A percentile compares a stretch with the other conserved stretches of the same genome.
phyloP scores from a whole-genome alignment of 2,329 filamentous ascomycete genomes.

The Cylindrodendrum hubeiense region DNA sequence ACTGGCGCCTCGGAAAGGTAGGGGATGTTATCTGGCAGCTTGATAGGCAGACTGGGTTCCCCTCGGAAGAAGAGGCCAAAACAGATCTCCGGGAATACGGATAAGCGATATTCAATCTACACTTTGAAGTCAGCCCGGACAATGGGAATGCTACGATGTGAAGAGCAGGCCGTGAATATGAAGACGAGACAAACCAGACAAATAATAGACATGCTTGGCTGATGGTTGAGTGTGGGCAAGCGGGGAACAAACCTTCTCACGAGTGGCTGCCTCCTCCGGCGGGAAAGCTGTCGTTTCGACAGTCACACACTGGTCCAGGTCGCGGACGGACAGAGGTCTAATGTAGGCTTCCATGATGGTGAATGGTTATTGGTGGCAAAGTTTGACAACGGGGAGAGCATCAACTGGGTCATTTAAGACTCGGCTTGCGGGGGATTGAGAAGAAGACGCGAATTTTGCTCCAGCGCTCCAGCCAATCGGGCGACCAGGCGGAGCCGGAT shows the following conservation, averaged over 20 bases:
- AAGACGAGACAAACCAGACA: background rate
- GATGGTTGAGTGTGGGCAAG: background rate
- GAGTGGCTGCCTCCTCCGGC: slow-evolving; percentile 44
- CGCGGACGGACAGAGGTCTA: slow-evolving; percentile 35
- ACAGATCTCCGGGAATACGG: slow-evolving; percentile 44
- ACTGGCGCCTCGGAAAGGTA: slow-evolving; percentile 8
- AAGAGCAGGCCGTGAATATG: background rate
- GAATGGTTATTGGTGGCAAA: background rate
- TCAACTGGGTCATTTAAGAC: background rate
- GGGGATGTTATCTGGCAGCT: slow-evolving; percentile 25
- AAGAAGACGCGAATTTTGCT: no score
- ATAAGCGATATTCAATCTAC: slow-evolving; percentile 48
- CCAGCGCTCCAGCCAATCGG: no score
- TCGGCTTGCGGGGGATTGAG: slow-evolving; percentile 3
- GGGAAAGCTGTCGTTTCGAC: slow-evolving; percentile 48
- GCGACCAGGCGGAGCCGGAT: no score
- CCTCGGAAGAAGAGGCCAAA: slow-evolving; percentile 40
- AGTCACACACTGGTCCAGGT: slow-evolving; percentile 39
- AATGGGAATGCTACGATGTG: background rate
- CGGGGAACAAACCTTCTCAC: slow-evolving; percentile 40
- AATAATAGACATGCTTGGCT: background rate
- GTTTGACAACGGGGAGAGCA: background rate
- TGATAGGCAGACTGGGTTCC: slow-evolving; percentile 2
- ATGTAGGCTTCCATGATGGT: slow-evolving; percentile 40
- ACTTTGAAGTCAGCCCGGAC: background rate